Percentiles rank a stretch among this genome's conserved stretches.
phyloP scores from a whole-genome alignment of 805 yeast species.

The Myxozyma monticola region DNA sequence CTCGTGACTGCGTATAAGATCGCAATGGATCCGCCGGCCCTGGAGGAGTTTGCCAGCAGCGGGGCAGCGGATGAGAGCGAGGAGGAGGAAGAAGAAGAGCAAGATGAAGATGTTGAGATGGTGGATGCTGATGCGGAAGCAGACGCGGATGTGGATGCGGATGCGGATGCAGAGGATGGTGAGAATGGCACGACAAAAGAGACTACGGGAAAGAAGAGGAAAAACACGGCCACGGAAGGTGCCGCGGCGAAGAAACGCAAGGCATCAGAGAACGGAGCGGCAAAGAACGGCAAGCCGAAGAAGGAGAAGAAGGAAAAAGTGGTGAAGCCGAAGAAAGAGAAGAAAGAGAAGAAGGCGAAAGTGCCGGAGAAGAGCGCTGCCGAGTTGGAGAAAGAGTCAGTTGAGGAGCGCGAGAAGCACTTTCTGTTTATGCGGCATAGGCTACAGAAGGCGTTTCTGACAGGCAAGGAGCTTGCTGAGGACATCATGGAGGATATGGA shows the following conservation, averaged over 20 bases:
- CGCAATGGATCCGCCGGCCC: conserved; percentile 53
- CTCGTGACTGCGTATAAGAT: conserved; percentile 54
- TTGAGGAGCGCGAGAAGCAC: conserved; percentile 30
- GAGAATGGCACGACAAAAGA: conserved; percentile 23
- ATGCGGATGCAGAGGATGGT: conserved; percentile 33
- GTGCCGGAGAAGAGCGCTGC: conserved; percentile 20
- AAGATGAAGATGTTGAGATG: conserved; percentile 37
- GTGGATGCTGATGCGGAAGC: conserved; percentile 31
- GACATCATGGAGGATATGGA: conserved; percentile 36
- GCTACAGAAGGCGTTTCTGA: conserved; percentile 38
- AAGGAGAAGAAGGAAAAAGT: conserved; percentile 22
- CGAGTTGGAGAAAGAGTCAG: conserved; percentile 7
- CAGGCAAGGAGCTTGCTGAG: conserved; percentile 32
- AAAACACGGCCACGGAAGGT: conserved; percentile 9
- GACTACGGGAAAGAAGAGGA: conserved; percentile 2
- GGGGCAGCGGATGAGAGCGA: conserved; percentile 36
- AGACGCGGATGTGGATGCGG: conserved; percentile 34
- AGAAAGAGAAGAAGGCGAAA: conserved; percentile 14
- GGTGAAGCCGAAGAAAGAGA: conserved; percentile 1
- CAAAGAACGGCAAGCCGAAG: conserved; percentile 16
- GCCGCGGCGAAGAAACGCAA: conserved; percentile 10
- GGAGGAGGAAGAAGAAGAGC: conserved; percentile 27
- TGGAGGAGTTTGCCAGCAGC: conserved; percentile 45
- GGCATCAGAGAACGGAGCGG: conserved; percentile 8
- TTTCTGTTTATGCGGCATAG: conserved; percentile 37